Conservation (phyloP, 108 stramenopile species). For the Pseudonitzschia pungens region DNA sequence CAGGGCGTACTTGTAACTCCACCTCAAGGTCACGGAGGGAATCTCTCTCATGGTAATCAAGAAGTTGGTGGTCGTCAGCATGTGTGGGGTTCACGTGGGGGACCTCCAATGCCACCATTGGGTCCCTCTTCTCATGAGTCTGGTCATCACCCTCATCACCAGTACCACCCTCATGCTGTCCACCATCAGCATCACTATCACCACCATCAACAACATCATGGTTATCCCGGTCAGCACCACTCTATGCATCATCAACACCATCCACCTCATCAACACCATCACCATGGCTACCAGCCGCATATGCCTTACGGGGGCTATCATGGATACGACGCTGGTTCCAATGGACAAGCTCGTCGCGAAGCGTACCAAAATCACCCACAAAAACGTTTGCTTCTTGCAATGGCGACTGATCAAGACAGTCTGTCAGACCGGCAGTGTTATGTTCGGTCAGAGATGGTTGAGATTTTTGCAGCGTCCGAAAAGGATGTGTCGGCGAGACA, state of each 20-base stretch:
- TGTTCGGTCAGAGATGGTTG: slow-evolving; percentile 82
- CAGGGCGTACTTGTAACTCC: slow-evolving; percentile 12
- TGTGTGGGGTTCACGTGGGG: slow-evolving; percentile 34
- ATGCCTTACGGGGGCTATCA: slow-evolving; percentile 20
- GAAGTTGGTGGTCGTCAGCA: slow-evolving; percentile 43
- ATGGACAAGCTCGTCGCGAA: slow-evolving; percentile 14
- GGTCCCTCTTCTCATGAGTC: slow-evolving; percentile 34
- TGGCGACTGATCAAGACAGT: slow-evolving; percentile 67
- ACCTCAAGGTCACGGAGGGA: slow-evolving; percentile 28
- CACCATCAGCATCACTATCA: slow-evolving; percentile 29
- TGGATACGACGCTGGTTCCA: slow-evolving; percentile 11
- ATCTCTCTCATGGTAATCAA: slow-evolving; percentile 40
- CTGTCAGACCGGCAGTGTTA: slow-evolving; percentile 86
- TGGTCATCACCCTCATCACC: slow-evolving; percentile 23
- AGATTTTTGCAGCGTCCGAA: slow-evolving; percentile 76
- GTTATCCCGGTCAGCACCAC: slow-evolving; percentile 20
- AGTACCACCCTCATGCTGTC: slow-evolving; percentile 21
- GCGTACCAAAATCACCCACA: slow-evolving; percentile 27
- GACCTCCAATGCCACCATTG: slow-evolving; percentile 45
- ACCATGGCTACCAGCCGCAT: slow-evolving; percentile 15
- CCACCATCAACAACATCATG: slow-evolving; percentile 15
- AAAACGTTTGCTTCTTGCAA: slow-evolving; percentile 58
- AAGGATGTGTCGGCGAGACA: slow-evolving; percentile 81
- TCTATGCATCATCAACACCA: slow-evolving; percentile 29
- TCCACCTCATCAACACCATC: slow-evolving; percentile 24